A percentile compares a stretch with the other conserved stretches of the same genome.
Conservation (phyloP, 768 basidiomycete species). For the Mycena vulgaris region DNA sequence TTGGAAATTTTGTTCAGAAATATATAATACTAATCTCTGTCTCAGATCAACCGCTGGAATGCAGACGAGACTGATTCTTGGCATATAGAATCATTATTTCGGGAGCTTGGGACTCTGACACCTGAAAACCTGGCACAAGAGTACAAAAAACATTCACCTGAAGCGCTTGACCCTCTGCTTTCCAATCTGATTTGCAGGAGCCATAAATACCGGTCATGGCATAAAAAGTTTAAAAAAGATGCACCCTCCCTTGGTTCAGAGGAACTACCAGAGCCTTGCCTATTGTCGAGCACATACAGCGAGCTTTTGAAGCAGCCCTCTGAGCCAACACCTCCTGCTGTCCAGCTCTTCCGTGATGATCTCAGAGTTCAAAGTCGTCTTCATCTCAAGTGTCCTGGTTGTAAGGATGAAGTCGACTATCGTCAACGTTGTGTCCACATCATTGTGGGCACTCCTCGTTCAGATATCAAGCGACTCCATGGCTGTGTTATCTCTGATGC, state of each 20-base stretch:
- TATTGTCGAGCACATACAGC: background rate
- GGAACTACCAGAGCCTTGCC: too few species aligned
- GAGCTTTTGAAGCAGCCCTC: background rate
- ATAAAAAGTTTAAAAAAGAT: background rate
- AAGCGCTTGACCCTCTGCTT: background rate
- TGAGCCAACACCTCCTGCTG: background rate
- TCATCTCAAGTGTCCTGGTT: background rate
- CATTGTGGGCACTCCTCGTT: background rate
- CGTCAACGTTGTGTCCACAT: background rate
- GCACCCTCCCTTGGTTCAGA: too few species aligned
- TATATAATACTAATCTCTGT: background rate
- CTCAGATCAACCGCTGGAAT: background rate
- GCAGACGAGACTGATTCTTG: background rate
- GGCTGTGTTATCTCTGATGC: background rate
- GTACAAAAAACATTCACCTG: background rate
- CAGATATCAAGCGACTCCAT: background rate
- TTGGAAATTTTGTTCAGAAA: background rate
- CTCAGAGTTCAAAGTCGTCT: background rate
- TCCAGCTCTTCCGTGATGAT: background rate
- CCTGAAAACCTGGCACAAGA: too few species aligned
- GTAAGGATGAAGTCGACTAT: background rate
- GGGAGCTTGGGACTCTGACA: too few species aligned
- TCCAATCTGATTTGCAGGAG: background rate
- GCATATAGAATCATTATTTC: background rate
- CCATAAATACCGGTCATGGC: background rate